Percentiles rank a stretch among this genome's conserved stretches.
Evolutionary conservation across 345 rosid genomes (phyloP).

Genomic region (Salix koriyanagi): DNA sequence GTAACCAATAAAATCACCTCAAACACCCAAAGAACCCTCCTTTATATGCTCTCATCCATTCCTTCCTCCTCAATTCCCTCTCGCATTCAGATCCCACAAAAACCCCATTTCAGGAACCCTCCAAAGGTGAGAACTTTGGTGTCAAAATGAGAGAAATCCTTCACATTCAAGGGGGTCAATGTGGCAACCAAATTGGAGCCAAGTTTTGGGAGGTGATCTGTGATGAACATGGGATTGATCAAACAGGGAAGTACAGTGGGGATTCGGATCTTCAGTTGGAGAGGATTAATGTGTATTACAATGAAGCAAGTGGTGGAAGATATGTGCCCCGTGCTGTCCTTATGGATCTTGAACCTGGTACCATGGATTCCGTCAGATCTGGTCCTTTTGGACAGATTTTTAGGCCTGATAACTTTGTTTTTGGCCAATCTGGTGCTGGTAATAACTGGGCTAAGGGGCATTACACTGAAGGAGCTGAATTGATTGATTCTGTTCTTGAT

Average conservation of each 20-base stretch:
- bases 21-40: not conserved
- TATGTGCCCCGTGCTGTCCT: conserved; percentile 26
- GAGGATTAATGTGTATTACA: conserved; percentile 22
- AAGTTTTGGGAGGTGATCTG: conserved; percentile 28
- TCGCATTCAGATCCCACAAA: too few species aligned
- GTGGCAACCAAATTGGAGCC: conserved; percentile 26
- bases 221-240: conserved; percentile 24
- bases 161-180: conserved; percentile 25
- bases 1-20: not conserved
- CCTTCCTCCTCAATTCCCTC: not conserved
- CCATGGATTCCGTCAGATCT: conserved; percentile 26
- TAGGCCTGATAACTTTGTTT: conserved; percentile 21
- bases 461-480: conserved; percentile 26
- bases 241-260: conserved; percentile 18
- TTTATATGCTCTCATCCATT: too few species aligned
- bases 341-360: conserved; percentile 29
- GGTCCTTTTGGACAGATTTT: conserved; percentile 24
- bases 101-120: not conserved
- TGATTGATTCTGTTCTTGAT: conserved; percentile 24
- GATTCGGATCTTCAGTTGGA: conserved; percentile 19
- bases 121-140: not conserved
- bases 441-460: conserved; percentile 24
- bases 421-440: conserved; percentile 18
- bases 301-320: conserved; percentile 25
- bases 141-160: conserved; percentile 23